Conservation (phyloP, 441 rosid genomes). For the Hura crepitans region DNA sequence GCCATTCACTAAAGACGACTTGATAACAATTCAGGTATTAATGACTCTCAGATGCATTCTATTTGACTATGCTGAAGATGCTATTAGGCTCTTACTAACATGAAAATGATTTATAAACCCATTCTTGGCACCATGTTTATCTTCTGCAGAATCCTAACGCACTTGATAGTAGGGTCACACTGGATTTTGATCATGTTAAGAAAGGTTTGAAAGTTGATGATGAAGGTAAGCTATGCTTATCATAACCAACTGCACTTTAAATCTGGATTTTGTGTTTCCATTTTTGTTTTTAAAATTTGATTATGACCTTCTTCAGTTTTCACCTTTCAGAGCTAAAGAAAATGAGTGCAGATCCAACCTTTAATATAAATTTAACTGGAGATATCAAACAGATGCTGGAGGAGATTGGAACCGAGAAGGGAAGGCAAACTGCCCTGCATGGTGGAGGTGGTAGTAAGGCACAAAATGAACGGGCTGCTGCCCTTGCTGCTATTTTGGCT, state of each 20-base stretch:
- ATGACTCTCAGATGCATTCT: conserved; percentile 7
- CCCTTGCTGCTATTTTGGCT: conserved; percentile 75
- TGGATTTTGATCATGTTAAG: conserved; percentile 90
- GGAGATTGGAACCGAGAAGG: conserved; percentile 94
- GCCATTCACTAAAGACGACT: conserved; percentile 70
- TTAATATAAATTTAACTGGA: conserved; percentile 68
- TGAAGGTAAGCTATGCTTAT: conserved; percentile 50
- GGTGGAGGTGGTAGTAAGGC: conserved; percentile 97
- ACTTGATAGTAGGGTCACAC: conserved; percentile 54
- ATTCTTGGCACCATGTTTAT: conserved; percentile 16
- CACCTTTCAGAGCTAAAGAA: conserved; percentile 50
- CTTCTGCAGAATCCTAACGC: conserved; percentile 70
- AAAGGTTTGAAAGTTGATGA: conserved; percentile 71
- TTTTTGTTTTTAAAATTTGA: conserved; percentile 4
- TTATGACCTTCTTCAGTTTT: conserved; percentile 5
- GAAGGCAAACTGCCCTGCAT: conserved; percentile 66
- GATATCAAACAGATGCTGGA: conserved; percentile 87
- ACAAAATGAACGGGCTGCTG: conserved; percentile 91
- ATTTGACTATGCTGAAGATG: conserved; percentile 19
- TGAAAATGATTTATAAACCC: background rate
- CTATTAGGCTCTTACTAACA: conserved; percentile 16
- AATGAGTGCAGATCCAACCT: conserved; percentile 69
- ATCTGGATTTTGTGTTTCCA: conserved; percentile 5
- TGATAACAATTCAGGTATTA: conserved; percentile 77
- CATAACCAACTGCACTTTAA: conserved; percentile 8